phyloP scores from a whole-genome alignment of 352 stramenopile genomes.

The Pythium pyrilobum region DNA sequence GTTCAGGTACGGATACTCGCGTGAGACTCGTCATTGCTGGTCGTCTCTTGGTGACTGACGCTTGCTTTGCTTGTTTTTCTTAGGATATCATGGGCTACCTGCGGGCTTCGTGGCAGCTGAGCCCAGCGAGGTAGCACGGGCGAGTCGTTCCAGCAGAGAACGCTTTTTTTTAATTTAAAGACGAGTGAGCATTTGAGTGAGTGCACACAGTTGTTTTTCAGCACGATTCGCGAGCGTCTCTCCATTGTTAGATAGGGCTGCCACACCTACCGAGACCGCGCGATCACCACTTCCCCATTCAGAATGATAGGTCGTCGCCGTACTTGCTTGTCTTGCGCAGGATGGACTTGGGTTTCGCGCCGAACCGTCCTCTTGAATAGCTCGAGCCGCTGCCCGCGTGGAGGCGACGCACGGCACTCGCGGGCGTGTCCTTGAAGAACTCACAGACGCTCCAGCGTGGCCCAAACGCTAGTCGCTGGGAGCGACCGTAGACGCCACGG shows the following conservation, averaged over 20 bases:
- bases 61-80: too few relatives aligned
- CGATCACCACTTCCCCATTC: too few relatives aligned
- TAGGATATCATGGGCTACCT: constrained; percentile 55
- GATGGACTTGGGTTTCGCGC: constrained; percentile 23
- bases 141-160: too few relatives aligned
- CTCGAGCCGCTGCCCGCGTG: background rate
- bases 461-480: constrained; percentile 53
- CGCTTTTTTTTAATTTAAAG: too few relatives aligned
- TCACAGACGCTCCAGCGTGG: constrained; percentile 52
- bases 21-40: too few relatives aligned
- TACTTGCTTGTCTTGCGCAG: constrained; percentile 53
- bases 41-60: too few relatives aligned
- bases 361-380: background rate
- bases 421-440: constrained; percentile 38
- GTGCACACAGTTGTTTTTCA: background rate
- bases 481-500: constrained; percentile 52
- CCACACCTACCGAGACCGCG: too few relatives aligned
- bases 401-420: constrained; percentile 21
- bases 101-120: constrained; percentile 29
- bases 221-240: too few relatives aligned
- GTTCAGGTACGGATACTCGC: constrained; percentile 50
- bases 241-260: too few relatives aligned
- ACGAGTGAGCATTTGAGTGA: background rate
- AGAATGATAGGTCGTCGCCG: constrained; percentile 29
- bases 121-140: background rate